Evolutionary conservation across 176 grass and related monocot species (phyloP), one percentile per base, ranked within the genome.

Genomic region (Oropetium thomaeum): DNA sequence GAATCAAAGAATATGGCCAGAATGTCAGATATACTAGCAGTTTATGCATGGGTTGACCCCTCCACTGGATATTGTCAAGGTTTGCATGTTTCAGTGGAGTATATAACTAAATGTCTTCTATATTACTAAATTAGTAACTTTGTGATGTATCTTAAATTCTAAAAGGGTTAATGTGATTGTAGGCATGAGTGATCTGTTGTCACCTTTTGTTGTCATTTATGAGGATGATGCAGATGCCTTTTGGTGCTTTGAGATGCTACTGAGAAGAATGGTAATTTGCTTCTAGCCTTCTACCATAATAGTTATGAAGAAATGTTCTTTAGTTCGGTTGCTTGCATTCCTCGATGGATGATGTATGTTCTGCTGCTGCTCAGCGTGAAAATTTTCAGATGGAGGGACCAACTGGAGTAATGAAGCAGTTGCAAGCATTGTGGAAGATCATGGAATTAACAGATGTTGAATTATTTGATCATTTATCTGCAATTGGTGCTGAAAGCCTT

Each of bases 211-310:
- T 73, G 89, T 98, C 66, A 89, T 98, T 63, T 97, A 89, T 16
- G 88, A 97, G 77, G 88, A 97, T 84, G 83, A 97, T 85, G 90
- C 96, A 11, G 96, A 99, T 86, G 96, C 91, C 53, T 95, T 99
- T 90, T 99, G 96, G 96, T 99, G 96, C 92, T 99, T 99, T 74
- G 96, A 99, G 84, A 99, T 99, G 91, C 89, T 99, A 60, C 67
- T 95, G 44, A 88, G 96, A 85, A 92, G 96, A 86, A 89, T 95
- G 89, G 96, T 99, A 92, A 81, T 70, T 70, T 76, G 35, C 85
- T 59, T 73, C 43, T 73, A 26, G 76, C 25, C 85, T 59, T 73
- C 43, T 73, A 26, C 80, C 25, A 42, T 23, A 62, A 78, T n/a
- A 61, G 52, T 72, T 44, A 38, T 60, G 19, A 10, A 52, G 67